A percentile compares a stretch with the other conserved stretches of the same genome.
Evolutionary conservation across 495 filamentous ascomycete genomes (phyloP).

Genomic region (Trichocladium uniseriatum): DNA sequence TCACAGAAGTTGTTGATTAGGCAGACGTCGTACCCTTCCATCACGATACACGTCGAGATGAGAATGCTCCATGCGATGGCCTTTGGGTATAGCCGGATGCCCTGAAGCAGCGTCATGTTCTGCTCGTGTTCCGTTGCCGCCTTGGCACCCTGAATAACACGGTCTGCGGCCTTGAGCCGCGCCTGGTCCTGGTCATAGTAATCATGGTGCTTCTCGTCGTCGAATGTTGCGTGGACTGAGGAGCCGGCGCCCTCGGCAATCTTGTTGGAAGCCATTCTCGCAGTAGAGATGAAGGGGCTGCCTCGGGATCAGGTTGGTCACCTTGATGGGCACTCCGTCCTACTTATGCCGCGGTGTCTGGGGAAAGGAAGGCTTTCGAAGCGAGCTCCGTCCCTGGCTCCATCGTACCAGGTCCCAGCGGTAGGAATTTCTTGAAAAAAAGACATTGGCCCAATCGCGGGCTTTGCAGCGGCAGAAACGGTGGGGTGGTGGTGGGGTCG

Average conservation of each 20-base stretch:
- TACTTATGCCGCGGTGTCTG: background rate
- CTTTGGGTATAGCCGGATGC: constrained; percentile 46
- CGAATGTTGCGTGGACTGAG: background rate
- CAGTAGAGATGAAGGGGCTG: too few relatives aligned
- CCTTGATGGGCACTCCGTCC: background rate
- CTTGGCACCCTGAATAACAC: constrained; percentile 38
- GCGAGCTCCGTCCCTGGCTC: background rate
- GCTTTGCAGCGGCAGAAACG: background rate
- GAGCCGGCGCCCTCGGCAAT: background rate
- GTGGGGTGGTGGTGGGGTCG: constrained; percentile 2
- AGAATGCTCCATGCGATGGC: constrained; percentile 51
- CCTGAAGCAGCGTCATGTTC: constrained; percentile 44
- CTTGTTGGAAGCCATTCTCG: constrained; percentile 14
- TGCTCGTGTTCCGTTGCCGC: constrained; percentile 45
- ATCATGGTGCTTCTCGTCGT: constrained; percentile 1
- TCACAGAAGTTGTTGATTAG: constrained; percentile 50
- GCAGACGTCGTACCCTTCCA: constrained; percentile 57
- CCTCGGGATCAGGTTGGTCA: too few relatives aligned
- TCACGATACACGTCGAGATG: constrained; percentile 53
- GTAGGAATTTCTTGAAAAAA: background rate
- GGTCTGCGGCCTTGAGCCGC: constrained; percentile 23
- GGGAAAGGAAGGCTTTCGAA: background rate
- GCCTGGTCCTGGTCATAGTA: constrained; percentile 5
- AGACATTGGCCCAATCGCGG: background rate
- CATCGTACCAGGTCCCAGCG: background rate